A percentile compares a stretch with the other conserved stretches of the same genome.
phyloP scores from a whole-genome alignment of 768 basidiomycete species.

The Porpolomopsis calyptriformis region DNA sequence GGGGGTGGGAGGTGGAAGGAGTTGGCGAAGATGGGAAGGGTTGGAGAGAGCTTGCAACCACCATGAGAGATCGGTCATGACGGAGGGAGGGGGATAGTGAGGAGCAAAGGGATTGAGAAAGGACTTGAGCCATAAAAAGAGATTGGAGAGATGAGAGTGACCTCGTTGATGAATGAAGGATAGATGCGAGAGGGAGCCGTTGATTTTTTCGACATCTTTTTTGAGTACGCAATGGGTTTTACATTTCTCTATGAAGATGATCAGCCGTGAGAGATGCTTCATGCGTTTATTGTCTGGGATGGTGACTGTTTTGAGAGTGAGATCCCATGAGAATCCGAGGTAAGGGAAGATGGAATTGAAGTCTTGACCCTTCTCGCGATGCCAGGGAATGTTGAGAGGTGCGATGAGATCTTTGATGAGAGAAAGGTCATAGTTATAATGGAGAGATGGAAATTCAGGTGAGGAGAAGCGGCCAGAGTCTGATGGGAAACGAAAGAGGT shows the following conservation, averaged over 20 bases:
- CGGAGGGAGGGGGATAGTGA: conserved; percentile 5
- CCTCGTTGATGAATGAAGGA: conserved; percentile 13
- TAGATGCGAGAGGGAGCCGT: conserved; percentile 16
- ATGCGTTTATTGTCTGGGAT: conserved; percentile 19
- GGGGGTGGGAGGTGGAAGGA: not conserved
- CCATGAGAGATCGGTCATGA: conserved; percentile 6
- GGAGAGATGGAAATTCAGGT: not conserved
- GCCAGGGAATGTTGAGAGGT: conserved; percentile 18
- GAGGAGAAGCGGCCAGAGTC: not conserved
- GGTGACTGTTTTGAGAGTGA: conserved; percentile 14
- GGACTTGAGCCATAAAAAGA: conserved; percentile 6
- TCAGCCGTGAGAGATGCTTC: conserved; percentile 13
- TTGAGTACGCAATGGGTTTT: conserved; percentile 1
- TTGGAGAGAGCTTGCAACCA: conserved; percentile 6
- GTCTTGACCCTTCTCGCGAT: conserved; percentile 12
- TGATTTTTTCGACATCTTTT: conserved; percentile 9
- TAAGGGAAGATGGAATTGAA: conserved; percentile 15
- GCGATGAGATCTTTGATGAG: not conserved
- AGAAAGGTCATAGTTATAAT: not conserved
- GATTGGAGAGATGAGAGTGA: conserved; percentile 5
- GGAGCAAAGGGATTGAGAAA: conserved; percentile 5
- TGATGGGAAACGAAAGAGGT: conserved; percentile 17
- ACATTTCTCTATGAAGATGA: conserved; percentile 7
- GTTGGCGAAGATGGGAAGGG: conserved; percentile 9
- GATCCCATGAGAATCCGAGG: conserved; percentile 23